Conservation (phyloP, 2,329 filamentous ascomycete genomes). For the Talaromyces atroroseus region DNA sequence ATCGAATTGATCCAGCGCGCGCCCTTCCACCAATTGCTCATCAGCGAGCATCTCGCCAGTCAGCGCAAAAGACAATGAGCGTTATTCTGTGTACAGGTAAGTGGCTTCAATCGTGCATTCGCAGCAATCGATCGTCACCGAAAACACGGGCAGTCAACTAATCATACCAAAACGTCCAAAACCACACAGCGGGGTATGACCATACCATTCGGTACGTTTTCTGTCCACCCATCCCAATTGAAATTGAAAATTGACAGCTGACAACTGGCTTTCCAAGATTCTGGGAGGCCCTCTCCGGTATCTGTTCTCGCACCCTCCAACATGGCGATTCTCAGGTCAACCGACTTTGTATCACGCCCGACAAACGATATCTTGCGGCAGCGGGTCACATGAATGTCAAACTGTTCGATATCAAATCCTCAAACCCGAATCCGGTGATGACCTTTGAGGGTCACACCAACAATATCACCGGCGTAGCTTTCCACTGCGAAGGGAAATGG, state of each 20-base stretch:
- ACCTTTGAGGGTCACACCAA: conserved; percentile 94
- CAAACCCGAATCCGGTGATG: conserved; percentile 88
- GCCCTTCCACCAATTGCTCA: background rate
- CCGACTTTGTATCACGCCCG: conserved; percentile 93
- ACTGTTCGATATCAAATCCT: conserved; percentile 96
- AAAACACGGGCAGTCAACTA: background rate
- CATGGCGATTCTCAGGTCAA: conserved; percentile 98
- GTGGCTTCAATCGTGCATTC: conserved; percentile 20
- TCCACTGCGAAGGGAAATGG: conserved; percentile 99
- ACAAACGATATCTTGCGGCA: conserved; percentile 90
- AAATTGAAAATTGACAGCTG: conserved; percentile 3
- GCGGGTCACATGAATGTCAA: conserved; percentile 82
- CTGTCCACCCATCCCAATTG: background rate
- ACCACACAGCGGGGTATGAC: conserved; percentile 60
- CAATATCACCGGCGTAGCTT: conserved; percentile 93
- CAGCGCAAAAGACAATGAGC: conserved; percentile 45
- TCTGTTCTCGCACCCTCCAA: conserved; percentile 96
- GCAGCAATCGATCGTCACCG: background rate
- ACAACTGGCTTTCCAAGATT: conserved; percentile 54
- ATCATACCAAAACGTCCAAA: conserved; percentile 7
- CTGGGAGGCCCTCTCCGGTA: conserved; percentile 96
- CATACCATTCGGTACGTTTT: conserved; percentile 63
- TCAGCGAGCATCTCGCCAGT: background rate
- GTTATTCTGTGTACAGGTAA: conserved; percentile 63
- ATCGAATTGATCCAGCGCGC: background rate